These are phyloP conservation scores for Mycena vulgaris DNA, from an alignment of 768 basidiomycete species.

Conservation along the genomic window DNA sequence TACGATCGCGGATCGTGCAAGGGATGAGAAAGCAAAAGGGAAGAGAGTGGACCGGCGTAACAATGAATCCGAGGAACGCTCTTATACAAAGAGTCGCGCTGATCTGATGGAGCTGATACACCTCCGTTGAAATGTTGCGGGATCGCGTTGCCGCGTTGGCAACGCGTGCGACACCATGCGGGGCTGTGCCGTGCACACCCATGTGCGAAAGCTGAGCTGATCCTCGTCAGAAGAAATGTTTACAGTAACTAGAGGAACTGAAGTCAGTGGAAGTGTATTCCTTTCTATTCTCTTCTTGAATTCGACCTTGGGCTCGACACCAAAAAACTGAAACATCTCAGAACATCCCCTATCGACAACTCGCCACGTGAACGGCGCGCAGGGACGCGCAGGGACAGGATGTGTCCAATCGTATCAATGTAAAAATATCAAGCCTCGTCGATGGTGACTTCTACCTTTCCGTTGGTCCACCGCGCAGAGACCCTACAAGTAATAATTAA, in stretches of 20 bases:
- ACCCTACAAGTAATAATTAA: slow-evolving; percentile 53
- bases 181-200: too few species aligned
- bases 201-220: too few species aligned
- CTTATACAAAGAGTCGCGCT: background rate
- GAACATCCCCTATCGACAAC: too few species aligned
- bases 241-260: background rate
- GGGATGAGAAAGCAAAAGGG: slow-evolving; percentile 31
- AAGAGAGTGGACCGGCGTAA: slow-evolving; percentile 33
- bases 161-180: too few species aligned
- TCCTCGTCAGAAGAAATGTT: too few species aligned
- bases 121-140: background rate
- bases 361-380: too few species aligned
- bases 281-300: too few species aligned
- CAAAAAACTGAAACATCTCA: too few species aligned
- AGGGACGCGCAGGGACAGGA: too few species aligned
- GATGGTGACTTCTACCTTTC: slow-evolving; percentile 64
- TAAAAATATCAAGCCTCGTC: slow-evolving; percentile 45
- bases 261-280: too few species aligned
- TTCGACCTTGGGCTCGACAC: too few species aligned
- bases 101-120: slow-evolving; percentile 34
- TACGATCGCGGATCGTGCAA: slow-evolving; percentile 48
- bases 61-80: background rate
- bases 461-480: slow-evolving; percentile 59
- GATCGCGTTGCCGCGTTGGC: background rate
- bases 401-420: background rate